Percentiles rank a stretch among this genome's conserved stretches.
Conservation (phyloP, 345 rosid genomes). For the Brassica juncea region DNA sequence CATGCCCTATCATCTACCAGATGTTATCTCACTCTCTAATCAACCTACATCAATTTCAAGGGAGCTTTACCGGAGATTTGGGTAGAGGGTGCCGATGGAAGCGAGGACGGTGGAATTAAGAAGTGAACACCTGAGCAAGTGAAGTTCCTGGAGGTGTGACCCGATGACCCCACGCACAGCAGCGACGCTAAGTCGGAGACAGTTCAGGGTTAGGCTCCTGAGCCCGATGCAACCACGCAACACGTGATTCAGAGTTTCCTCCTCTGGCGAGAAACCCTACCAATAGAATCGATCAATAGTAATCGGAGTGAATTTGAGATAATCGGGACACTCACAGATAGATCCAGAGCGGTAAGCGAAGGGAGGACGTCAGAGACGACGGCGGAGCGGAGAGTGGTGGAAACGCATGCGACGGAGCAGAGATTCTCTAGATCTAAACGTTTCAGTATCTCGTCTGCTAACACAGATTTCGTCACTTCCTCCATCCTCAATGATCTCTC, state of each 20-base stretch:
- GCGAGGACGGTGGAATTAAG: conserved; percentile 42
- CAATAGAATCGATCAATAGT: neutral
- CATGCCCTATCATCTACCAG: neutral
- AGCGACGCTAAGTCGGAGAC: conserved; percentile 47
- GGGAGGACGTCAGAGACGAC: conserved; percentile 48
- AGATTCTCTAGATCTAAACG: conserved; percentile 57
- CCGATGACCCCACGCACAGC: conserved; percentile 40
- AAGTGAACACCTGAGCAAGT: conserved; percentile 49
- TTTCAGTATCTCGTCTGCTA: conserved; percentile 48
- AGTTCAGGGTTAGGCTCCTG: conserved; percentile 47
- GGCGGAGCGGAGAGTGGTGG: conserved; percentile 48
- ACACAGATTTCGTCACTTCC: conserved; percentile 36
- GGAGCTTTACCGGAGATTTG: conserved; percentile 52
- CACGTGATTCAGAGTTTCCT: conserved; percentile 41
- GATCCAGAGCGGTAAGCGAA: conserved; percentile 46
- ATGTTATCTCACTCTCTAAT: neutral
- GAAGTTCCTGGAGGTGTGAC: conserved; percentile 47
- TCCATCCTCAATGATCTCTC: conserved; percentile 27
- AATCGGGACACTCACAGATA: conserved; percentile 41
- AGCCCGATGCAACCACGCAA: conserved; percentile 41
- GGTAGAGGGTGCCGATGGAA: conserved; percentile 49
- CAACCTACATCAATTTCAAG: neutral
- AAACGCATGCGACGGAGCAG: conserved; percentile 55
- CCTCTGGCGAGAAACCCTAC: conserved; percentile 50
- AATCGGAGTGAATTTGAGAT: neutral